Conservation (phyloP, 495 filamentous ascomycete species). For the Pyrenopolyporus hunteri region DNA sequence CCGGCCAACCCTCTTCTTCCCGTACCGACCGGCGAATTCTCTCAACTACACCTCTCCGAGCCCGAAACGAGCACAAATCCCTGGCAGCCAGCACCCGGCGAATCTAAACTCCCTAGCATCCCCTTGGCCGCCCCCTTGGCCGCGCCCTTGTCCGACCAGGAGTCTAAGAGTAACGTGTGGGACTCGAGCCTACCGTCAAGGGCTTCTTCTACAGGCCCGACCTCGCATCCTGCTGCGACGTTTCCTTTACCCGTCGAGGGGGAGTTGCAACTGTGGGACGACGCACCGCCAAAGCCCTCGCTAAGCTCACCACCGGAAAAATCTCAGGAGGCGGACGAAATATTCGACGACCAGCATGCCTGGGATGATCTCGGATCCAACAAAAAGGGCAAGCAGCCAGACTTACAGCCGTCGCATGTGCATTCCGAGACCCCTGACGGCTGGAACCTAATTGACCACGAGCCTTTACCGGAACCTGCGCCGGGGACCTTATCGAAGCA, state of each 20-base stretch:
- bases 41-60: conserved; percentile 48
- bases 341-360: conserved; percentile 48
- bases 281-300: conserved; percentile 13
- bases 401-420: conserved; percentile 21
- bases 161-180: conserved; percentile 44
- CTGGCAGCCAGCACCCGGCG: conserved; percentile 54
- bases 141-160: conserved; percentile 39
- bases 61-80: conserved; percentile 53
- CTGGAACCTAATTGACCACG: conserved; percentile 58
- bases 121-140: conserved; percentile 22
- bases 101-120: conserved; percentile 24
- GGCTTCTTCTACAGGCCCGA: conserved; percentile 38
- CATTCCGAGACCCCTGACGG: conserved; percentile 45
- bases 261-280: conserved; percentile 34
- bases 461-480: conserved; percentile 39
- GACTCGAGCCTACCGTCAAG: conserved; percentile 44
- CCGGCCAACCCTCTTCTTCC: conserved; percentile 19
- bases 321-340: conserved; percentile 29
- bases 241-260: conserved; percentile 26
- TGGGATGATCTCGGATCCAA: conserved; percentile 51
- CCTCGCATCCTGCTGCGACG: conserved; percentile 35
- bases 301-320: conserved; percentile 7
- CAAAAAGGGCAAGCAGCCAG: conserved; percentile 44
- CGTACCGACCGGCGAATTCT: conserved; percentile 42
- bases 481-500: conserved; percentile 39